Conservation (phyloP, 1,284 basidiomycete genomes). For the Heterobasidion parviporum region DNA sequence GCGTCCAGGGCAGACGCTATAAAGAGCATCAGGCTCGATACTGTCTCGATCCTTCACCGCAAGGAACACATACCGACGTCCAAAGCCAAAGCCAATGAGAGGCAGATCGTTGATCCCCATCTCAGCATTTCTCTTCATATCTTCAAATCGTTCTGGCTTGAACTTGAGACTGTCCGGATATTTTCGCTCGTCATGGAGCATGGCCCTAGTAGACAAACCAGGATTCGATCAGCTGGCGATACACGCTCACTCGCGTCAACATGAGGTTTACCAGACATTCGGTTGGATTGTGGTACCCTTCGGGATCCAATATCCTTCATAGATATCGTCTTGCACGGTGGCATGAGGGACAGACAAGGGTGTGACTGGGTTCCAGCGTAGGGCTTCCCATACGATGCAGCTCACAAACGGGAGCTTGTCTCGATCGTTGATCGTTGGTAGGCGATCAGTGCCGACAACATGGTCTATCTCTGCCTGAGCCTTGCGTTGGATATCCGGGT, state of each 20-base stretch:
- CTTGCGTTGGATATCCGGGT: constrained; percentile 1
- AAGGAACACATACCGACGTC: constrained; percentile 24
- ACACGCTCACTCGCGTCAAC: not conserved
- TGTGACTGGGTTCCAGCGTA: constrained; percentile 11
- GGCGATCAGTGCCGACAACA: constrained; percentile 1
- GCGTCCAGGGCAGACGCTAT: constrained; percentile 37
- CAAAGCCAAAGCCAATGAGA: constrained; percentile 23
- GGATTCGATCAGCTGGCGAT: not conserved
- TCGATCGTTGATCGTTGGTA: not conserved
- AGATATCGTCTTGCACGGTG: constrained; percentile 27
- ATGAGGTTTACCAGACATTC: constrained; percentile 29
- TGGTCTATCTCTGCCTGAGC: constrained; percentile 1
- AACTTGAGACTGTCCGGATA: constrained; percentile 3
- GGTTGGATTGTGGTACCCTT: constrained; percentile 31
- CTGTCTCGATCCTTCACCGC: not conserved
- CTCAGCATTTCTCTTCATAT: constrained; percentile 15
- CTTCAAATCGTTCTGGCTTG: constrained; percentile 11
- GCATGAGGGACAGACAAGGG: constrained; percentile 1
- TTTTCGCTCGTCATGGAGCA: not conserved
- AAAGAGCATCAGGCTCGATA: not conserved
- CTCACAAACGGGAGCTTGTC: not conserved
- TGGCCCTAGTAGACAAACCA: not conserved
- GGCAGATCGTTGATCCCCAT: constrained; percentile 20
- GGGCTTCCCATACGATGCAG: constrained; percentile 13
- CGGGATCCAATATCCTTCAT: constrained; percentile 34